These are phyloP conservation scores for Hydnum rufescens DNA, from an alignment of 768 basidiomycete species.

Conservation along the genomic window DNA sequence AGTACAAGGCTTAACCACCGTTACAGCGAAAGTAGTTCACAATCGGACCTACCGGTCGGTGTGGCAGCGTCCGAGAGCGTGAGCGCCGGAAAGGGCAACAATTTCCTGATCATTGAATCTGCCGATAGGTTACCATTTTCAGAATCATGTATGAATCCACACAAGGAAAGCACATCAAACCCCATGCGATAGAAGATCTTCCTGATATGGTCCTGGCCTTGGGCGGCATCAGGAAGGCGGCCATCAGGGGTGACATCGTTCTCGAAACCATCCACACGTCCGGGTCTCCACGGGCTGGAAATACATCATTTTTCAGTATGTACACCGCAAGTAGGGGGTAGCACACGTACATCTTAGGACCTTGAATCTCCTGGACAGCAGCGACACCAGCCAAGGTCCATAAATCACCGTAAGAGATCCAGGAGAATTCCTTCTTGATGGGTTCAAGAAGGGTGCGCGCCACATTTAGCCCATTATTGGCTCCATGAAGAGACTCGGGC, in stretches of 20 bases:
- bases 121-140: too few species aligned
- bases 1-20: background rate
- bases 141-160: background rate
- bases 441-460: slow-evolving; percentile 73
- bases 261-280: slow-evolving; percentile 72
- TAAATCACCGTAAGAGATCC: slow-evolving; percentile 92
- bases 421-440: slow-evolving; percentile 69
- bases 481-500: slow-evolving; percentile 66
- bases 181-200: slow-evolving; percentile 88
- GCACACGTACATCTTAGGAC: slow-evolving; percentile 41
- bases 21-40: background rate
- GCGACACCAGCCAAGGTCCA: slow-evolving; percentile 93
- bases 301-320: too few species aligned
- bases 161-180: too few species aligned
- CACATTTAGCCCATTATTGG: slow-evolving; percentile 64
- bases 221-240: slow-evolving; percentile 70
- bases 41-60: slow-evolving; percentile 32
- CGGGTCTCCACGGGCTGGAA: slow-evolving; percentile 61
- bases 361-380: slow-evolving; percentile 83
- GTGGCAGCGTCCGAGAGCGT: slow-evolving; percentile 94
- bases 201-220: slow-evolving; percentile 72
- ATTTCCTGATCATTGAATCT: slow-evolving; percentile 95
- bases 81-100: slow-evolving; percentile 82
- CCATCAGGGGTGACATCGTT: slow-evolving; percentile 65
- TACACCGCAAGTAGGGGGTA: background rate